phyloP scores from a whole-genome alignment of 208 protist genomes.

The Acanthamoeba sp. region DNA sequence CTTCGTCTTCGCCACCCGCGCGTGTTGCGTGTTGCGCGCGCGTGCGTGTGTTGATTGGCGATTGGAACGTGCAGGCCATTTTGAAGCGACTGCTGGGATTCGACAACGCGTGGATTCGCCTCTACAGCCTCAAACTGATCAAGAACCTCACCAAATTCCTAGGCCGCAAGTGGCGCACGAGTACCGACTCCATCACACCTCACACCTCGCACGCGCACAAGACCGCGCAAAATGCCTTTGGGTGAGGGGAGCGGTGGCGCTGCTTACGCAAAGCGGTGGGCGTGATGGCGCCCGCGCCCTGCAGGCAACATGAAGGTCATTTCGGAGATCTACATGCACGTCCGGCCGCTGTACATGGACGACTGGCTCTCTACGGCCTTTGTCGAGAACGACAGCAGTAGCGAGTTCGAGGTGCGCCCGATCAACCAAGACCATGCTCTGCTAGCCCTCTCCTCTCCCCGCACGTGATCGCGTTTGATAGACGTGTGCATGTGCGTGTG shows the following conservation, averaged over 20 bases:
- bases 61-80: not conserved
- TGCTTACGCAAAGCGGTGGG: no score
- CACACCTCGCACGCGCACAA: no score
- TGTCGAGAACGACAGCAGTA: conserved; percentile 59
- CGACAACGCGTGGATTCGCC: conserved; percentile 47
- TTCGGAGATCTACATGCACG: conserved; percentile 71
- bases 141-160: conserved; percentile 67
- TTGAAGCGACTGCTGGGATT: conserved; percentile 33
- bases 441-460: not conserved
- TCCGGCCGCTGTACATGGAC: conserved; percentile 68
- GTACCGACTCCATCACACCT: not conserved
- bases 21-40: not conserved
- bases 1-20: not conserved
- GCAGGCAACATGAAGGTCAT: conserved; percentile 76
- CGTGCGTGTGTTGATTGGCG: not conserved
- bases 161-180: conserved; percentile 68
- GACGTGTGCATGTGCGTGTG: not conserved
- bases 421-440: no score
- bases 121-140: conserved; percentile 60
- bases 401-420: conserved; percentile 59
- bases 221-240: no score
- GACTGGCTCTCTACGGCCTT: conserved; percentile 67
- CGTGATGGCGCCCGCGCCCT: no score
- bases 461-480: not conserved
- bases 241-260: no score